Evolutionary conservation across 495 filamentous ascomycete species (phyloP).

Genomic region (Neurospora terricola): DNA sequence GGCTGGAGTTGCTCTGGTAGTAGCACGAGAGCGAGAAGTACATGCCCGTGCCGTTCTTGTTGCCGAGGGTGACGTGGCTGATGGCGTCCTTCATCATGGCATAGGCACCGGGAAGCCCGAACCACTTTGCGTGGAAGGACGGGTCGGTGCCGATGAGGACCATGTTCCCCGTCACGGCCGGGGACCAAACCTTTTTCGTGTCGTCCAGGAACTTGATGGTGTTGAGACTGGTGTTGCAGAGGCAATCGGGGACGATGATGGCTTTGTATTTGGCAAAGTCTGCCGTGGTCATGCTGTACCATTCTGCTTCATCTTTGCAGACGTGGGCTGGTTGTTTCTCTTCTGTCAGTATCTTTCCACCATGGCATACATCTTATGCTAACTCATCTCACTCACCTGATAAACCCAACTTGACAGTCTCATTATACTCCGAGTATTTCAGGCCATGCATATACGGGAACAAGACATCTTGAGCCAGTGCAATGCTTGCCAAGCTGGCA

Average conservation of each 20-base stretch:
- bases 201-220: constrained; percentile 21
- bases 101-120: constrained; percentile 14
- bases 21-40: constrained; percentile 26
- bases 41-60: constrained; percentile 19
- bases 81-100: constrained; percentile 21
- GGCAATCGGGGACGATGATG: constrained; percentile 19
- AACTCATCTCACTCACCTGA: constrained; percentile 7
- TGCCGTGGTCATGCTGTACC: constrained; percentile 20
- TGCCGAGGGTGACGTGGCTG: constrained; percentile 13
- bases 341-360: constrained; percentile 5
- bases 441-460: constrained; percentile 13
- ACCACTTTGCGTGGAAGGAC: constrained; percentile 20
- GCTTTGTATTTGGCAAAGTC: constrained; percentile 24
- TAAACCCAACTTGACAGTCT: constrained; percentile 7
- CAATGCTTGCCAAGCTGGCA: constrained; percentile 8
- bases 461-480: constrained; percentile 8
- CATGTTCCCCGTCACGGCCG: constrained; percentile 24
- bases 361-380: not conserved
- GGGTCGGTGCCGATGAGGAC: constrained; percentile 23
- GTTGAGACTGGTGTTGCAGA: constrained; percentile 17
- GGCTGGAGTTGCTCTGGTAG: constrained; percentile 13
- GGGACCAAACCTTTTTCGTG: constrained; percentile 20
- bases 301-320: constrained; percentile 18
- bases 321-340: constrained; percentile 16
- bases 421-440: constrained; percentile 11